Evolutionary conservation across 805 yeast genomes (phyloP).

Genomic region (Candida ponderosae): DNA sequence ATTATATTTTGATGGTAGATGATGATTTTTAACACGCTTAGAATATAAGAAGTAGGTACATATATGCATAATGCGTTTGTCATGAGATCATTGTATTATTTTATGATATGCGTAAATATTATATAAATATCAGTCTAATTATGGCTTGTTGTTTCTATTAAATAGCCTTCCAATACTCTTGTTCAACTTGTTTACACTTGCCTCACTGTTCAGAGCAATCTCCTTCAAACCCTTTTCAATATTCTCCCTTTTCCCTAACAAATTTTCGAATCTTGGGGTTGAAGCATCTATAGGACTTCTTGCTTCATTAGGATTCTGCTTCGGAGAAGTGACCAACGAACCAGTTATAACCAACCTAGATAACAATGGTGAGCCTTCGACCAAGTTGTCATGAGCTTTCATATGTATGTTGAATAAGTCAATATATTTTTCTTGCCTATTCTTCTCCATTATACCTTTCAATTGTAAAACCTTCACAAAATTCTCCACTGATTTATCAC

Average conservation of each 20-base stretch:
- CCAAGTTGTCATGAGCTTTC: constrained; percentile 16
- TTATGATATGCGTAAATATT: too few species aligned
- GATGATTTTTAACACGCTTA: too few species aligned
- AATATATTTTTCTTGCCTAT: constrained; percentile 13
- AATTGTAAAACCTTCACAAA: constrained; percentile 57
- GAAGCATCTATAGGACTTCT: constrained; percentile 11
- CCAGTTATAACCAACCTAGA: constrained; percentile 12
- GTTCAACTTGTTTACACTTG: constrained; percentile 53
- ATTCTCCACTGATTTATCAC: constrained; percentile 55
- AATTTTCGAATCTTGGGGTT: constrained; percentile 20
- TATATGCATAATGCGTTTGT: too few species aligned
- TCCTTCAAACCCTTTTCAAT: constrained; percentile 28
- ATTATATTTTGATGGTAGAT: constrained; percentile 18
- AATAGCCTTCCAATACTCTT: constrained; percentile 62
- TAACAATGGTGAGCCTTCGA: constrained; percentile 20
- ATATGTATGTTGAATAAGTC: constrained; percentile 19
- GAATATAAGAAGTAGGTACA: too few species aligned
- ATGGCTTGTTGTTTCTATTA: constrained; percentile 25
- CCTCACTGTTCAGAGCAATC: constrained; percentile 43
- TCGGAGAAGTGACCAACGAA: neutral
- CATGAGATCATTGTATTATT: too few species aligned
- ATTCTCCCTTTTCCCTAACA: constrained; percentile 20
- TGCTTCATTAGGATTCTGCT: constrained; percentile 3
- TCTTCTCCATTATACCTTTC: constrained; percentile 39
- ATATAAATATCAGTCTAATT: neutral